These are phyloP conservation scores for Amylostereum chailletii DNA, from an alignment of 1,284 basidiomycete species.

Conservation along the genomic window DNA sequence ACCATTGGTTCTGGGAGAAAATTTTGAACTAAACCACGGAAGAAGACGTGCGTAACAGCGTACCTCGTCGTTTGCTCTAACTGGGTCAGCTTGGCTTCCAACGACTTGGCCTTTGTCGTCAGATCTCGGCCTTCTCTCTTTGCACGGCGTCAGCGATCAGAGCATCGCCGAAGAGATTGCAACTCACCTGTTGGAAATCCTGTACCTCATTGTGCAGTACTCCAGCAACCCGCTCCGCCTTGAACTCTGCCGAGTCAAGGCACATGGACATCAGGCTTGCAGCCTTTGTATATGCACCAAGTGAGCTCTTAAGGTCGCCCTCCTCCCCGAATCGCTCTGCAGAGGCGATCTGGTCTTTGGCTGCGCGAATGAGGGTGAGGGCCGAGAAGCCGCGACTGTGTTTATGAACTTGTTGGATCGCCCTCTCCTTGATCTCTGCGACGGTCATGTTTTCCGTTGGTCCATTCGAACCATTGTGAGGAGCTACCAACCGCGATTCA, in stretches of 20 bases:
- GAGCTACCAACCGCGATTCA: too few species aligned
- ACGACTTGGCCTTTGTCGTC: constrained; percentile 31
- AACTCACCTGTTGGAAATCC: constrained; percentile 50
- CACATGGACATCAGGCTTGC: constrained; percentile 47
- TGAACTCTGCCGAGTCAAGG: constrained; percentile 51
- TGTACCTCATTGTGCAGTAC: constrained; percentile 46
- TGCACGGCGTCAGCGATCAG: not conserved
- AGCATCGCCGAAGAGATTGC: constrained; percentile 3
- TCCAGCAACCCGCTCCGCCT: constrained; percentile 33
- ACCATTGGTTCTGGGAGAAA: constrained; percentile 11
- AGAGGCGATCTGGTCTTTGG: constrained; percentile 40
- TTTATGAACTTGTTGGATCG: constrained; percentile 45
- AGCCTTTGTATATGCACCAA: constrained; percentile 49
- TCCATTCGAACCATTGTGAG: too few species aligned
- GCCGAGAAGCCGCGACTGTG: constrained; percentile 47
- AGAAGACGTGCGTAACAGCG: constrained; percentile 31
- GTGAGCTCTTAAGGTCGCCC: constrained; percentile 52
- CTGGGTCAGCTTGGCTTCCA: constrained; percentile 53
- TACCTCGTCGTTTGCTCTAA: constrained; percentile 32
- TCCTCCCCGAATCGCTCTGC: constrained; percentile 43
- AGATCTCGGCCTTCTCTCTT: constrained; percentile 46
- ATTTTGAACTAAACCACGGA: constrained; percentile 2
- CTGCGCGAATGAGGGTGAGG: constrained; percentile 48
- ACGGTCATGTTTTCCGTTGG: constrained; percentile 17
- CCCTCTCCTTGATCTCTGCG: constrained; percentile 55